These are phyloP conservation scores for Cyclotella distinguenda DNA, from an alignment of 108 stramenopile genomes.

Conservation along the genomic window DNA sequence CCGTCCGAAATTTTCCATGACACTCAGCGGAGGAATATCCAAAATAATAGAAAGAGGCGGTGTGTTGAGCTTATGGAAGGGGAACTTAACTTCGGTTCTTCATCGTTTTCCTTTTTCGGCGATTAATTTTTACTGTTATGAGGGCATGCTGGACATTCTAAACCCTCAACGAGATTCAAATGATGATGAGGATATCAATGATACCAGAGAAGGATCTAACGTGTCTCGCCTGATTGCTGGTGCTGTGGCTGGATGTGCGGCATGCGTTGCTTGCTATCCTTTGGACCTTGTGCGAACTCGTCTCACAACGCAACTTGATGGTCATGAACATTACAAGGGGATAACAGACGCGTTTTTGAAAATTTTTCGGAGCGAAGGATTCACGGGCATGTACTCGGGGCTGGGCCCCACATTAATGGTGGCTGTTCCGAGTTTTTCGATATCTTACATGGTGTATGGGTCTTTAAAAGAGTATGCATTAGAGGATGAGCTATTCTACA, in stretches of 20 bases:
- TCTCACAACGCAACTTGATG: constrained; percentile 87
- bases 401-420: constrained; percentile 81
- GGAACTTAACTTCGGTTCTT: constrained; percentile 89
- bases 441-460: constrained; percentile 89
- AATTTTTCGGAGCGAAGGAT: constrained; percentile 80
- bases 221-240: constrained; percentile 83
- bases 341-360: constrained; percentile 85
- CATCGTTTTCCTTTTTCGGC: constrained; percentile 94
- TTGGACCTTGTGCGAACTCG: constrained; percentile 91
- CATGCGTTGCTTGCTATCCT: constrained; percentile 91
- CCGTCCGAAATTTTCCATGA: constrained; percentile 81
- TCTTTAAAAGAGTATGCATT: constrained; percentile 74
- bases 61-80: constrained; percentile 84
- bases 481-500: constrained; percentile 89
- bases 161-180: constrained; percentile 42
- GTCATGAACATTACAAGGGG: constrained; percentile 77
- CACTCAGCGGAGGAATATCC: constrained; percentile 57
- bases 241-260: constrained; percentile 77
- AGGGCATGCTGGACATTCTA: constrained; percentile 74
- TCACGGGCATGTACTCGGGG: constrained; percentile 81
- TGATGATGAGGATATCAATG: constrained; percentile 49
- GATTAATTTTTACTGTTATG: constrained; percentile 92
- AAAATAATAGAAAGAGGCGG: constrained; percentile 90
- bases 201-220: constrained; percentile 37
- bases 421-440: constrained; percentile 89